Evolutionary conservation across 768 basidiomycete genomes (phyloP), one percentile per base, ranked within the genome.

Genomic region (Tulasnella sp.): DNA sequence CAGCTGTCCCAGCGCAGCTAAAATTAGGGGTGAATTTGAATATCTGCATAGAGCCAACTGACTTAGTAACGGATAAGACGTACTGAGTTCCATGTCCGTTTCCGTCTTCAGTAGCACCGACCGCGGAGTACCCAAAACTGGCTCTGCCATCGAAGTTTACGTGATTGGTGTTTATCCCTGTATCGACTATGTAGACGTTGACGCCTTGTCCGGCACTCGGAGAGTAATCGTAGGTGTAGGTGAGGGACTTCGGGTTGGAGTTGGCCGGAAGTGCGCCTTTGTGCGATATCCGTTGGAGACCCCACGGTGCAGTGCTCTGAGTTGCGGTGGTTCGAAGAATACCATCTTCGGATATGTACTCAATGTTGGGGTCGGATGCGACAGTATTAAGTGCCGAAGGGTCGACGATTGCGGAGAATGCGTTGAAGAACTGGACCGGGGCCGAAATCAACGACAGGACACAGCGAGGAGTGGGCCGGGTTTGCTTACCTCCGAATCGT

Each of bases 161-260:
- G 77, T 83, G 83, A 26, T 39, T 51, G 16, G 75, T 81, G 79
- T 76, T 81, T 55, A 83, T 82, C 26, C 83, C 83, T 15, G 80
- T 80, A 85, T 86, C 87, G 77, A 87, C 81, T 74, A 87, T 80
- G 79, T 86, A 87, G 79, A 88, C 83, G 80, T 85, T 85, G 42
- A 85, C 85, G n/a, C 84, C 85, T 32, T 77, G 55, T 35, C 85
- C 85, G 13, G 83, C 85, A 40, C 82, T 18, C 5, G 37, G 61
- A 20, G 26, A n/a, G 26, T 69, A 70, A 9, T 40, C 55, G 35
- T 79, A 75, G 32, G 32, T 35, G 23, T 37, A 42, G 3, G 16
- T 23, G 46, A 37, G 44, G 15, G 16, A 5, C n/a, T 39, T 42
- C 46, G 75, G 35, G 13, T 61, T 75, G 9, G 75, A 32, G 40